Evolutionary conservation across 2,329 filamentous ascomycete species (phyloP).

Genomic region (Fusarium compactum): DNA sequence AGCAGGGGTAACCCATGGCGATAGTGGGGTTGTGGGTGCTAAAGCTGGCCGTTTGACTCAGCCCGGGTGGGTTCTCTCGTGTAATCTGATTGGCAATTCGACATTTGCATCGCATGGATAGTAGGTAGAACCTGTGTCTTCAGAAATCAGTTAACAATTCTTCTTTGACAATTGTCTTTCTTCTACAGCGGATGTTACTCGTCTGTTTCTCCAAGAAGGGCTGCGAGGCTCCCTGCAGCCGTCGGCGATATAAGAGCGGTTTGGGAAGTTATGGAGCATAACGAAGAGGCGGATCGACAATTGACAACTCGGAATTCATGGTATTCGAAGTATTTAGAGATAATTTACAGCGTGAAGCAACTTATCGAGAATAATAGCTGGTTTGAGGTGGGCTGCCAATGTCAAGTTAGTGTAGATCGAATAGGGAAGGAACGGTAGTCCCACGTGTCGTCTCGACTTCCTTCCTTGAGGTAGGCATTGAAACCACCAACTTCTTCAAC

Average conservation of each 20-base stretch:
- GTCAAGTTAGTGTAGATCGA: background rate
- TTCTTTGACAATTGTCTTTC: background rate
- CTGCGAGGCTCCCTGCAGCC: background rate
- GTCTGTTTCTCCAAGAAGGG: background rate
- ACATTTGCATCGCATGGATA: background rate
- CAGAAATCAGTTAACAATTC: too few species aligned
- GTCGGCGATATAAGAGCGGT: background rate
- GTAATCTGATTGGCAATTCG: background rate
- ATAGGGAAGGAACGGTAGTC: background rate
- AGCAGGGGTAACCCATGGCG: background rate
- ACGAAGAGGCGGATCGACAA: background rate
- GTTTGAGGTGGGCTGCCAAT: background rate
- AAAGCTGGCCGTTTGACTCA: conserved; percentile 41
- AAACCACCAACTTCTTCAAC: background rate
- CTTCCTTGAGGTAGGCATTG: background rate
- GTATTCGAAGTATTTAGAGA: background rate
- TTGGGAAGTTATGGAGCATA: background rate
- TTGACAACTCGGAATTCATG: background rate
- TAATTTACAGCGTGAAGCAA: background rate
- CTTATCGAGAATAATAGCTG: fast-evolving
- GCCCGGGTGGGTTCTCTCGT: conserved; percentile 4
- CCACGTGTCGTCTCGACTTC: conserved; percentile 13
- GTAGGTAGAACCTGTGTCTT: background rate
- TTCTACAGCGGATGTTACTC: fast-evolving
- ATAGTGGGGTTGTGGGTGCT: background rate